Conservation (phyloP, 75 land plant genomes). For the Ceratopteris richardii region DNA sequence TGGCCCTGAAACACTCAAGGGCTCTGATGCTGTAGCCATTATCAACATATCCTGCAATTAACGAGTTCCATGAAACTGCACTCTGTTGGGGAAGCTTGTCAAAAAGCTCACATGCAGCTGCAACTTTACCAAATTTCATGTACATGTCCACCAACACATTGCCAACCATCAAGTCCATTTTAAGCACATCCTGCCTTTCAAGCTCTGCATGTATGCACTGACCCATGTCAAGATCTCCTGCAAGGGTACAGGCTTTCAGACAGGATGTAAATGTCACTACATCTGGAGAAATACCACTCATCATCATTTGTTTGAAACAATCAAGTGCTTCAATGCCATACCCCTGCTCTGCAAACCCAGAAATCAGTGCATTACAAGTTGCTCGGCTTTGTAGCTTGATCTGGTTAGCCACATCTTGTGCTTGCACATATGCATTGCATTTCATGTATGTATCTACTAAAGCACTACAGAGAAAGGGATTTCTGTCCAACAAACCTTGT, state of each 20-base stretch:
- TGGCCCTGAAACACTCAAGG: constrained; percentile 32
- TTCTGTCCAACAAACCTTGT: constrained; percentile 12
- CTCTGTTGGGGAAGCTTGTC: constrained; percentile 39
- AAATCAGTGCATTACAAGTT: constrained; percentile 21
- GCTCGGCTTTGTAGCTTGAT: constrained; percentile 1
- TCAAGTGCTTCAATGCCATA: constrained; percentile 5
- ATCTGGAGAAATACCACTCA: constrained; percentile 9
- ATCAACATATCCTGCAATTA: constrained; percentile 61
- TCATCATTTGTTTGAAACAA: constrained; percentile 10
- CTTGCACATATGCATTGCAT: background rate
- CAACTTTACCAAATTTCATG: constrained; percentile 35
- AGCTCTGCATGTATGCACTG: constrained; percentile 15
- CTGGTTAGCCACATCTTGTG: constrained; percentile 3
- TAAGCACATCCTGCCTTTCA: background rate
- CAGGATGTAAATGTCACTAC: constrained; percentile 5
- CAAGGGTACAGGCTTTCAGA: constrained; percentile 11
- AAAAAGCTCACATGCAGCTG: constrained; percentile 42
- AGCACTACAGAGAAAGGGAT: constrained; percentile 20
- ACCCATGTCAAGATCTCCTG: constrained; percentile 11
- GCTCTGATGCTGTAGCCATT: constrained; percentile 44
- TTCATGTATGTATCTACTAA: constrained; percentile 15
- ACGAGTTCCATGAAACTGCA: constrained; percentile 64
- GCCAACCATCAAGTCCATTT: background rate
- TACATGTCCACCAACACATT: constrained; percentile 47
- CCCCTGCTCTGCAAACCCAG: constrained; percentile 18